Evolutionary conservation across 2,329 filamentous ascomycete genomes (phyloP), one percentile per base, ranked within the genome.

Genomic region (Hypoxylon sp.): DNA sequence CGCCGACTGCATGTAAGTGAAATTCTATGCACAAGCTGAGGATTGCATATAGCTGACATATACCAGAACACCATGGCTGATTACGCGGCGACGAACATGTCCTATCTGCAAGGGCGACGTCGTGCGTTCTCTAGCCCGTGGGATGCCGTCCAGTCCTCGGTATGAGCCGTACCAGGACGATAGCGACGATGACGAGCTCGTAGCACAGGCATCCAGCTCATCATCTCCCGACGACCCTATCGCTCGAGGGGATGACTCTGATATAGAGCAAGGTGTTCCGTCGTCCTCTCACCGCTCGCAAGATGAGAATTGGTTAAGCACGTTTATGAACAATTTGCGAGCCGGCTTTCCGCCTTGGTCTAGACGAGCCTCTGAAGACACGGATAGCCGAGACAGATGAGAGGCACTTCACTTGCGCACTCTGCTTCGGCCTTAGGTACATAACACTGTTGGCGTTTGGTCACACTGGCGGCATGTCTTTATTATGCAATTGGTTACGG

Each of bases 61-160:
- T 62, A 72, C 35, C 63, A 97, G 92, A 72, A 98, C 95, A 3
- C 95, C 95, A 1, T 99, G 95, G 95, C 81, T 99, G 48, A 97
- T 94, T 0, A 98, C 93, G 13, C 88, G 94, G 45, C 89, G 95
- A 63, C 88, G 95, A 62, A 99, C 95, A n/a, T 99, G 95, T 69
- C 95, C 95, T 0, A 98, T 99, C 59, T 99, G 95, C 79, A 99
- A 99, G 78, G 92, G 93, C 45, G 95, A 99, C 72, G 95, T 99
- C 29, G 94, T 99, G 13, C 80, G 84, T 24, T 87, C 84, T 7
- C 74, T 92, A 63, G 83, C 86, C 15, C 81, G 79, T 26, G 79
- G 81, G 8, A 77, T 79, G 11, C 75, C 81, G 4, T 82, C 81
- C 2, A 78, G 76, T 35, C 81, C 82, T 13, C 76, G 80, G 26